Base-by-base conservation (phyloP, 2,329 filamentous ascomycete species). In the Westerdykella sp. region DNA sequence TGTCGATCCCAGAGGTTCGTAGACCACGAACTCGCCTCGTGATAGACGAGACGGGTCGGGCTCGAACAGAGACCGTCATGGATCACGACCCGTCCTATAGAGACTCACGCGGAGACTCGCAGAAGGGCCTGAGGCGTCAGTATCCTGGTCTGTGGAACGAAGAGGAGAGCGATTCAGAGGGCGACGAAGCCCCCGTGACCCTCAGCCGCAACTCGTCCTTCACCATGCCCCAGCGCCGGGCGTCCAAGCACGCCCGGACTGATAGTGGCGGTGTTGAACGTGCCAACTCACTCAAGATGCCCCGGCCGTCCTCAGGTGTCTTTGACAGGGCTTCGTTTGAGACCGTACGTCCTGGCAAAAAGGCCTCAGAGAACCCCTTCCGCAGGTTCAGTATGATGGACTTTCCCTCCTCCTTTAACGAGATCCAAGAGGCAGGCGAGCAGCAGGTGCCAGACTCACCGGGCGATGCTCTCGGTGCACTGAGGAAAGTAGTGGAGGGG, bases 1-100 rank as follows among this genome's bases (percentile, higher is more conserved):
- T 65, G 30, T 65, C 71, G 6, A 75, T 75, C 12, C 70, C 71
- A 3, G 73, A 75, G 49, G 54, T 66, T 37, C 61, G 62, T 46
- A 65, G 66, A 41, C 63, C 67, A 9, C 63, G 66, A 39, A 69
- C 69, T 37, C 69, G 71, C 6, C 65, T 75, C 15, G 61, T 75
- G 31, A 66, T 75, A 30, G 73, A 74, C 48, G 71, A 73, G 47
- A 69, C 61, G 40, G 73, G 73, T 12, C 62, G 66, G 35, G 73
- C 73, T 34, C 62, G 72, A 10, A 72, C 72, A 5, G 69, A 73
- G 50, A 72, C 70, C n/a, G 56, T 65, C 9, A 28, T 28, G 25
- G 61, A 66, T 1, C 60, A 66, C 5, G 65, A 64, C 1, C 63
- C 62, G 14, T 60, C 61, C 7, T 59, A 62, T 11, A 54, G 57